These are phyloP conservation scores for Hypoxylon intermedium DNA, from an alignment of 495 filamentous ascomycete genomes.

Conservation along the genomic window DNA sequence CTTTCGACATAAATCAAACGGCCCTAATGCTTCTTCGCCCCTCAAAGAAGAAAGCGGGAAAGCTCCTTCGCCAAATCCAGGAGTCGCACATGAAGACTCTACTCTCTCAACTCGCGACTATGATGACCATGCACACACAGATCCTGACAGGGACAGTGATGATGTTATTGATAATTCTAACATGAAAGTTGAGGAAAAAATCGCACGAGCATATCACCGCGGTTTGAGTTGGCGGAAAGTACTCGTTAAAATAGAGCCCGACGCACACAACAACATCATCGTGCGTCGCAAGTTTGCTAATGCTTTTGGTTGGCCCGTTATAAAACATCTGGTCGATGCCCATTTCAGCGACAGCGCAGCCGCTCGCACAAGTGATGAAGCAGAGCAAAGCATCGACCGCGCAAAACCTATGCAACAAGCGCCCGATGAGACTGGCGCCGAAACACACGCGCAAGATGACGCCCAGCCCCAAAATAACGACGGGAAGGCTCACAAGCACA, in stretches of 20 bases:
- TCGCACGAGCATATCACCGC: constrained; percentile 90
- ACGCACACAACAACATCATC: constrained; percentile 98
- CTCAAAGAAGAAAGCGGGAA: constrained; percentile 31
- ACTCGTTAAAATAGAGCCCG: constrained; percentile 90
- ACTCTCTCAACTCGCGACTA: constrained; percentile 47
- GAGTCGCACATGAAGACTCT: constrained; percentile 40
- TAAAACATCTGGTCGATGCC: constrained; percentile 90
- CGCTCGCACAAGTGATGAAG: constrained; percentile 65
- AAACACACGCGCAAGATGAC: constrained; percentile 40
- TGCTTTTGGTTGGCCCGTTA: constrained; percentile 95
- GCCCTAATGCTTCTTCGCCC: constrained; percentile 9
- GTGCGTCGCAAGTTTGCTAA: constrained; percentile 96
- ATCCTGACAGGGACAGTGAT: constrained; percentile 46
- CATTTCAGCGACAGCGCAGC: constrained; percentile 79
- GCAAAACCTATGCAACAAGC: constrained; percentile 47
- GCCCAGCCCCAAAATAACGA: constrained; percentile 5
- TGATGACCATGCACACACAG: constrained; percentile 46
- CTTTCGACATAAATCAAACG: constrained; percentile 42
- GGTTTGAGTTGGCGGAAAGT: constrained; percentile 95
- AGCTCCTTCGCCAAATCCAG: constrained; percentile 6
- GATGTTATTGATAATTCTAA: constrained; percentile 61
- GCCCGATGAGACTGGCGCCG: constrained; percentile 49
- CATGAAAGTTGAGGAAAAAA: constrained; percentile 96
- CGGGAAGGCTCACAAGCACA: constrained; percentile 34
- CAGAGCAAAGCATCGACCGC: constrained; percentile 49